Evolutionary conservation across 179 eudicot genomes (phyloP), one percentile per base, ranked within the genome.

Genomic region (Drosera spatulata): DNA sequence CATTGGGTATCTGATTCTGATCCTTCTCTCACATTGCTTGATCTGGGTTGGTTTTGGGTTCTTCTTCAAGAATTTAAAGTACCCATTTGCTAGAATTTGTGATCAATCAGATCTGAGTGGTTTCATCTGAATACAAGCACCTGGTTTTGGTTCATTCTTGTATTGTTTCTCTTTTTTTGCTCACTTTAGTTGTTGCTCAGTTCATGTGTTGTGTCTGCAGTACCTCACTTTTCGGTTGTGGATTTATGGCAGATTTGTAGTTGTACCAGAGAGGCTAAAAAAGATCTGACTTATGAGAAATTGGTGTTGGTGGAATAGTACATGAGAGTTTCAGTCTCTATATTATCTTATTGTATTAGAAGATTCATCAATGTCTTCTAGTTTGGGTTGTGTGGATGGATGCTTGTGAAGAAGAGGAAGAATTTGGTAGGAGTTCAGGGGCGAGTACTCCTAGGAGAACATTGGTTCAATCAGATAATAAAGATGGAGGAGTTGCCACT

Each of bases 361-460:
- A 50, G 13, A 1, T 39, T 50, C 63, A 68, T 72, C 79, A 73
- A 81, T 86, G 86, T 78, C 80, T 77, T 74, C 71, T 72, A 71
- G 68, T 67, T 53, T 69, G 65, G 72, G 56, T 63, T 10, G 69
- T 81, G 73, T 84, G 82, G 79, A 91, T 91, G 97, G 94, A 90
- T 81, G 84, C 70, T 66, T 66, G 63, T 83, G 83, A 90, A 15
- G 53, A 76, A 66, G n/a, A 50, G 53, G n/a, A 50, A 50, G 53
- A 50, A 11, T 50, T 50, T 4, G 5, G 11, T 15, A 11, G 13
- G n/a, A 10, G 13, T 11, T 10, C 13, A 50, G 72, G 78, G 66
- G 82, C 66, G 78, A 86, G 84, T 69, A 75, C 77, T 66, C 40
- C 65, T n/a, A 78, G 88, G 59, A 66, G 63, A 50, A 77, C 89